phyloP scores from a whole-genome alignment of 1,284 basidiomycete genomes.

The Entoloma clypeatum region DNA sequence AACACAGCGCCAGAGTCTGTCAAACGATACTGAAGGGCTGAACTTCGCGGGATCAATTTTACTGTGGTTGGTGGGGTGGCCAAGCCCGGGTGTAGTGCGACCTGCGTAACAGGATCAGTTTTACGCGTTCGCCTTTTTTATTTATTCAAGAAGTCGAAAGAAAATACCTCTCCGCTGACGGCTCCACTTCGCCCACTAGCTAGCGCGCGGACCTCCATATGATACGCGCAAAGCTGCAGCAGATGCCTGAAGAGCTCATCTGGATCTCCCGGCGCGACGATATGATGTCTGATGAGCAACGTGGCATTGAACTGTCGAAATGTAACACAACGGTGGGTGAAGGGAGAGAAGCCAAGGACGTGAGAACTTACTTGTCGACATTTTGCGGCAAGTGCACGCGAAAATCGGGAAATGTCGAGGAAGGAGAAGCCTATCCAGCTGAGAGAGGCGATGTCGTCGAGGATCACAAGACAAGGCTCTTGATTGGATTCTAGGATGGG shows the following conservation, averaged over 20 bases:
- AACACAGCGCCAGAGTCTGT: constrained; percentile 59
- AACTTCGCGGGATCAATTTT: constrained; percentile 44
- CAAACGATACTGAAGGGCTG: constrained; percentile 65
- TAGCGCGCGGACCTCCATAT: constrained; percentile 65
- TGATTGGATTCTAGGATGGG: constrained; percentile 12
- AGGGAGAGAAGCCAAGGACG: not conserved
- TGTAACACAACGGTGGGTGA: not conserved
- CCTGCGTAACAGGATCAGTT: constrained; percentile 34
- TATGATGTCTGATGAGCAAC: constrained; percentile 61
- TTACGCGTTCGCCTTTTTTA: no score
- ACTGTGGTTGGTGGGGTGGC: constrained; percentile 31
- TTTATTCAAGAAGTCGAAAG: no score
- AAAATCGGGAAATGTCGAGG: constrained; percentile 49
- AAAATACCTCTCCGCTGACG: constrained; percentile 66
- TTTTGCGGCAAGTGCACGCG: constrained; percentile 50
- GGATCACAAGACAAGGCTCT: constrained; percentile 41
- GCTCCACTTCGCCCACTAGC: constrained; percentile 69
- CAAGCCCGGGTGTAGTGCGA: constrained; percentile 58
- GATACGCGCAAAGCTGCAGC: constrained; percentile 56
- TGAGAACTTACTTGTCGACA: constrained; percentile 48
- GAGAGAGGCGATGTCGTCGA: constrained; percentile 63
- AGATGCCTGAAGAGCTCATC: constrained; percentile 57
- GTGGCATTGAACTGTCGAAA: constrained; percentile 42
- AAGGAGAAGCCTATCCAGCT: constrained; percentile 62
- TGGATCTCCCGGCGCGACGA: constrained; percentile 47